Percentiles rank a stretch among this genome's conserved stretches.
These are phyloP conservation scores for Knufia petricola DNA, from an alignment of 2,329 filamentous ascomycete species.

Conservation along the genomic window DNA sequence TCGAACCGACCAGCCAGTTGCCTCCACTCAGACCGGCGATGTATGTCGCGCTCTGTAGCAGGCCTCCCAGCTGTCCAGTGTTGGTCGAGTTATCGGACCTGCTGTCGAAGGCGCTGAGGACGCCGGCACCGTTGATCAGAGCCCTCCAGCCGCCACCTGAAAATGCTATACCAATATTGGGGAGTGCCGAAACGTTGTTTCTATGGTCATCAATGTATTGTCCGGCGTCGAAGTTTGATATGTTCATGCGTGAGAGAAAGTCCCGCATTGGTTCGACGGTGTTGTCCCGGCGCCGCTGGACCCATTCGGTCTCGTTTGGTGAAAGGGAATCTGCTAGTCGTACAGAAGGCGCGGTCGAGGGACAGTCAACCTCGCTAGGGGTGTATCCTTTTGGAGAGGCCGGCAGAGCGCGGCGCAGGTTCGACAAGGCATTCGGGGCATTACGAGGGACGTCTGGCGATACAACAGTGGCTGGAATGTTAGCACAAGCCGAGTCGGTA, in stretches of 20 bases:
- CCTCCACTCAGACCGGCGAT: slow-evolving; percentile 72
- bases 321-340: slow-evolving; percentile 57
- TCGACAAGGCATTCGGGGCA: slow-evolving; percentile 1
- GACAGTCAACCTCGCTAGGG: slow-evolving; percentile 60
- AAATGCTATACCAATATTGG: slow-evolving; percentile 65
- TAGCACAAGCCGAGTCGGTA: not conserved
- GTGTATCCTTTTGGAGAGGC: slow-evolving; percentile 61
- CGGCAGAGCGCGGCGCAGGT: slow-evolving; percentile 35
- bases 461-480: not conserved
- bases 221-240: slow-evolving; percentile 67
- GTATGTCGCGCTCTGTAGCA: slow-evolving; percentile 75
- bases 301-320: slow-evolving; percentile 62
- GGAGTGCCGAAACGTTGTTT: slow-evolving; percentile 48
- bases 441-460: not conserved
- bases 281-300: slow-evolving; percentile 58
- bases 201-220: slow-evolving; percentile 56
- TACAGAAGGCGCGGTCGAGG: slow-evolving; percentile 57
- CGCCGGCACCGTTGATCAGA: slow-evolving; percentile 74
- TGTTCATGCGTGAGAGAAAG: slow-evolving; percentile 61
- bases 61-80: slow-evolving; percentile 63
- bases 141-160: slow-evolving; percentile 82
- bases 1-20: slow-evolving; percentile 72
- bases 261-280: slow-evolving; percentile 67
- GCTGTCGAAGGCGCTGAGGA: slow-evolving; percentile 67
- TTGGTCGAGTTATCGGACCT: slow-evolving; percentile 55